These are phyloP conservation scores for Botryosphaeria dothidea DNA, from an alignment of 2,329 filamentous ascomycete species.

Conservation along the genomic window DNA sequence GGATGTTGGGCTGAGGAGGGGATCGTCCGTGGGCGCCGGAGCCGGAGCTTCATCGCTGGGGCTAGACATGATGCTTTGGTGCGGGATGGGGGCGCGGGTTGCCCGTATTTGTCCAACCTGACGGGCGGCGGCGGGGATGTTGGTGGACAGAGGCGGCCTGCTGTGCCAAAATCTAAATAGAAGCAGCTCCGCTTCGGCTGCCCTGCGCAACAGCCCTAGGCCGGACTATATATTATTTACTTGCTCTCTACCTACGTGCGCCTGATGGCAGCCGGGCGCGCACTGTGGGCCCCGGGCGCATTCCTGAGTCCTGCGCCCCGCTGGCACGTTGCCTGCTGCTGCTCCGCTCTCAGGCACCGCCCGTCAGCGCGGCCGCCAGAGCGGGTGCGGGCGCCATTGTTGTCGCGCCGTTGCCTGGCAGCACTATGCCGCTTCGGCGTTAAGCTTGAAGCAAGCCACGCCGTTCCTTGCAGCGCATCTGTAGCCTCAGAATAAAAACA, in stretches of 20 bases:
- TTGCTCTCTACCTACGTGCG: too few species aligned
- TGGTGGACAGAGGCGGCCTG: slow-evolving; percentile 16
- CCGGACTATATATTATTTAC: background rate
- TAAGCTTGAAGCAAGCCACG: background rate
- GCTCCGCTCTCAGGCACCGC: slow-evolving; percentile 7
- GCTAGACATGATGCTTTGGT: slow-evolving; percentile 30
- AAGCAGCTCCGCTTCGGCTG: background rate
- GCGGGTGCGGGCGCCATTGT: too few species aligned
- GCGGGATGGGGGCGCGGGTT: background rate
- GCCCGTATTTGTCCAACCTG: slow-evolving; percentile 17
- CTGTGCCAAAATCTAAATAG: slow-evolving; percentile 14
- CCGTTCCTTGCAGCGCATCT: slow-evolving; percentile 7
- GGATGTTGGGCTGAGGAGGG: slow-evolving; percentile 8
- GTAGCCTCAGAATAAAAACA: slow-evolving; percentile 79
- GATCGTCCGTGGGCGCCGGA: slow-evolving; percentile 74
- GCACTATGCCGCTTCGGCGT: slow-evolving; percentile 5
- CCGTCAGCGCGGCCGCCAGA: too few species aligned
- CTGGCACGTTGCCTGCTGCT: background rate
- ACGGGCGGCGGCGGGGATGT: slow-evolving; percentile 17
- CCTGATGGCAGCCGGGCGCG: background rate
- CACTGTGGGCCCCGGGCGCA: slow-evolving; percentile 1
- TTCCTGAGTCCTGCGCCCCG: slow-evolving; percentile 7
- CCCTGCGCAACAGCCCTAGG: slow-evolving; percentile 14
- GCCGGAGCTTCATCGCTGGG: slow-evolving; percentile 62
- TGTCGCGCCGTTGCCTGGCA: background rate